Evolutionary conservation across 148 eudicot species (phyloP), one percentile per base, ranked within the genome.

Genomic region (Persicaria tinctoria): DNA sequence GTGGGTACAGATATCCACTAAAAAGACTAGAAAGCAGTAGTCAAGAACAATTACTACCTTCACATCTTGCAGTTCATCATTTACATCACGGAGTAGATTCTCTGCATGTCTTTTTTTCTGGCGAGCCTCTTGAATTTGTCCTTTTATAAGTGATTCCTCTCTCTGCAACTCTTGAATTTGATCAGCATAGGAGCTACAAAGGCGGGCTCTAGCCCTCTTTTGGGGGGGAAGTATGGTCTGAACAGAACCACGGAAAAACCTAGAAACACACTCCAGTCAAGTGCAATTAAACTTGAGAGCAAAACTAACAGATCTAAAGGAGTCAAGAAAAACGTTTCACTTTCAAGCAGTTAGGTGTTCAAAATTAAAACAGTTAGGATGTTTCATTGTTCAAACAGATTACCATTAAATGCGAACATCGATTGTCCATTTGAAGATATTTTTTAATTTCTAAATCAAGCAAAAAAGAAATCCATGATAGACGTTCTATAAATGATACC

Each of bases 231-330:
- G 94, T 80, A 85, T 80, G 23, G 97, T 90, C 78, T 95, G 89
- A 76, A 87, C 90, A 75, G 89, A 81, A 71, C 89, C 89, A 66
- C 99, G 99, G 72, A 87, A 90, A 84, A 95, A 95, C 99, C 99
- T 95, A 76, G 38, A 32, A 79, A 66, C 44, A 66, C 47, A 66
- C 48, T 14, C 41, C 47, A 66, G n/a, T 13, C 44, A 66, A 41
- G 70, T 38, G 8, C 70, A 44, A 41, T 17, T 12, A 38, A 41
- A 14, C 41, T 16, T 13, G 38, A 41, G 46, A 38, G 70, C 46
- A 38, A 32, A 57, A 57, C 32, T 64, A 64, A 10, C 47, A 64
- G 10, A 4, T 59, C 13, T 59, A 59, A 20, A 59, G 38, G 8
- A 18, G 70, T 32, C 70, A 64, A 38, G 46, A 64, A 38, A 32